A percentile compares a stretch with the other conserved stretches of the same genome.
These are phyloP conservation scores for Logfia minima DNA, from an alignment of 129 eudicot species.

Conservation along the genomic window DNA sequence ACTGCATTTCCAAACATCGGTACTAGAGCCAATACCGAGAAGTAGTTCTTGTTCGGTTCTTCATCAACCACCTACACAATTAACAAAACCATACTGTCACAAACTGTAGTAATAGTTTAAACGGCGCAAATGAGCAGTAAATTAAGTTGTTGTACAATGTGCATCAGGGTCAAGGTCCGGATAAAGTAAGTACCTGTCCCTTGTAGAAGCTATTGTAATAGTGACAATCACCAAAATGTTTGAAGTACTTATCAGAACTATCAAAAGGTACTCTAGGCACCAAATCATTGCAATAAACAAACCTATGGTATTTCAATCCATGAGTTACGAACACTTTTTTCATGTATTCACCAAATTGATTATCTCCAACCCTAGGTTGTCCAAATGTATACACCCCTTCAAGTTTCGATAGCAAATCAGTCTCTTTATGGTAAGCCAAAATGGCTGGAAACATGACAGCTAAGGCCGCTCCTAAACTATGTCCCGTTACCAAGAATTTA, in stretches of 20 bases:
- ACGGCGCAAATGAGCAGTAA: too few species aligned
- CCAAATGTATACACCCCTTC: conserved; percentile 68
- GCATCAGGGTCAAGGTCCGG: background rate
- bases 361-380: conserved; percentile 72
- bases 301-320: conserved; percentile 46
- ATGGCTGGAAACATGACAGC: conserved; percentile 49
- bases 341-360: conserved; percentile 52
- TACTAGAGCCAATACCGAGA: conserved; percentile 39
- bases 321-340: conserved; percentile 26
- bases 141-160: background rate
- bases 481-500: conserved; percentile 58
- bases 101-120: background rate
- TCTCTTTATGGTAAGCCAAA: conserved; percentile 47
- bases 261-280: conserved; percentile 69
- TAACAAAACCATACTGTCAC: background rate
- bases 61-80: conserved; percentile 45
- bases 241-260: conserved; percentile 34
- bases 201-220: conserved; percentile 53
- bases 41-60: conserved; percentile 70
- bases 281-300: conserved; percentile 61
- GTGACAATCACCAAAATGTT: conserved; percentile 61
- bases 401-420: conserved; percentile 39
- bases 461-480: conserved; percentile 70
- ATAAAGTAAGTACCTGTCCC: conserved; percentile 52
- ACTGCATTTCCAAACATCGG: conserved; percentile 41